Conservation (phyloP, 2,329 filamentous ascomycete genomes). For the Seiridium cupressi region DNA sequence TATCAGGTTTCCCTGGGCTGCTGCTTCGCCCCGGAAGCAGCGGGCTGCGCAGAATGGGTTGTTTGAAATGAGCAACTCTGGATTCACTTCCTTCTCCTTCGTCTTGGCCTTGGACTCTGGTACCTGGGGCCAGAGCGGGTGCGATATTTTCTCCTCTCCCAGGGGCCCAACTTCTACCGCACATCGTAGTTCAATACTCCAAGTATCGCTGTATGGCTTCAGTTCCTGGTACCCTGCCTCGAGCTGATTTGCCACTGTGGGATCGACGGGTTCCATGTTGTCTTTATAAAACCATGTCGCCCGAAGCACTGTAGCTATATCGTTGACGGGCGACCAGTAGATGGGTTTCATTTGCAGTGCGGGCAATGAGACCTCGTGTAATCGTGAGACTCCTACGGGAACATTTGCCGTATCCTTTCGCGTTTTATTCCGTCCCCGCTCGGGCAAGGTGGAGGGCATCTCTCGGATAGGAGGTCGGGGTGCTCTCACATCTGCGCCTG, state of each 20-base stretch:
- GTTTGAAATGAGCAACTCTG: constrained; percentile 44
- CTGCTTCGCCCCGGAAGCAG: constrained; percentile 59
- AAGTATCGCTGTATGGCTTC: constrained; percentile 86
- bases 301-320: constrained; percentile 76
- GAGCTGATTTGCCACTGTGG: constrained; percentile 83
- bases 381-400: constrained; percentile 82
- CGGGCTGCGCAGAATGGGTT: constrained; percentile 59
- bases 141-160: constrained; percentile 87
- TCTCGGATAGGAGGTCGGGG: constrained; percentile 10
- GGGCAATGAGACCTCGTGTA: constrained; percentile 86
- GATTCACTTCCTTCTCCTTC: constrained; percentile 27
- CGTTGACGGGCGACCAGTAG: constrained; percentile 94
- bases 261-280: constrained; percentile 86
- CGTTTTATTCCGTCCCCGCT: constrained; percentile 17
- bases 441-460: constrained; percentile 14
- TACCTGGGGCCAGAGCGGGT: constrained; percentile 75
- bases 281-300: constrained; percentile 98
- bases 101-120: constrained; percentile 31
- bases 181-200: constrained; percentile 86
- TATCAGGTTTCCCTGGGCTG: constrained; percentile 46
- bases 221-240: constrained; percentile 89
- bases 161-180: constrained; percentile 85
- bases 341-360: constrained; percentile 89
- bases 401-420: constrained; percentile 51
- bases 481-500: constrained; percentile 9